Percentiles rank a stretch among this genome's conserved stretches.
Evolutionary conservation across 805 yeast species (phyloP).

Genomic region (Yarrowia alimentaria): DNA sequence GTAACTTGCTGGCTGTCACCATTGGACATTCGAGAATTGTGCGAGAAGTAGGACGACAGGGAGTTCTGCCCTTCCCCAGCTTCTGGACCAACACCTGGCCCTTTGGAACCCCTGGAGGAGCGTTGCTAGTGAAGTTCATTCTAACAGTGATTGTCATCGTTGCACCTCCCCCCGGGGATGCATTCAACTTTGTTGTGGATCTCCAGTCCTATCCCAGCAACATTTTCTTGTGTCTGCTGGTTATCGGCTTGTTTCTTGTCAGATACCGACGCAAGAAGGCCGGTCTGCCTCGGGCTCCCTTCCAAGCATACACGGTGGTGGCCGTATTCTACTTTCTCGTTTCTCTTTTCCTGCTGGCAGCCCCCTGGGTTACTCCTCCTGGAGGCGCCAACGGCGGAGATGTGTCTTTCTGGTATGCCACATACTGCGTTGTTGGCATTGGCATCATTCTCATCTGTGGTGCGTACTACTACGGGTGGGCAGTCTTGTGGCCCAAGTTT

Average conservation of each 20-base stretch:
- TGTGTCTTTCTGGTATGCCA: conserved; percentile 19
- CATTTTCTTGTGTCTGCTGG: conserved; percentile 53
- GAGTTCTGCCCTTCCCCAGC: conserved; percentile 50
- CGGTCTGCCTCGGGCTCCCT: conserved; percentile 1
- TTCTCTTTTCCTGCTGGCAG: conserved; percentile 12
- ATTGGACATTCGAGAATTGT: conserved; percentile 60
- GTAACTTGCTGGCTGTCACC: conserved; percentile 63
- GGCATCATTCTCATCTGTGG: conserved; percentile 16
- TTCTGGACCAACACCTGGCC: conserved; percentile 45
- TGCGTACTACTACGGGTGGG: conserved; percentile 15
- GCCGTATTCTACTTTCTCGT: conserved; percentile 11
- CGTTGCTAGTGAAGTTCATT: conserved; percentile 54
- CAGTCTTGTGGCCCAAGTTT: conserved; percentile 13
- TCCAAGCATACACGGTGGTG: conserved; percentile 6
- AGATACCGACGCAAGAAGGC: background rate
- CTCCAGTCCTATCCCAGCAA: conserved; percentile 64
- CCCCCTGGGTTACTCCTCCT: conserved; percentile 23
- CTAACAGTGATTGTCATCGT: conserved; percentile 54
- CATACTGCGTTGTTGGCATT: conserved; percentile 25
- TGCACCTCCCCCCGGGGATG: conserved; percentile 63
- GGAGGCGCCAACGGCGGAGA: conserved; percentile 22
- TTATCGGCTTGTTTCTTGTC: conserved; percentile 51
- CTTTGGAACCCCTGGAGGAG: conserved; percentile 43
- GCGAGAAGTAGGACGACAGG: conserved; percentile 54
- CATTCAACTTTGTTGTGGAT: conserved; percentile 62